These are phyloP conservation scores for Tolypocladium guangdongense DNA, from an alignment of 2,329 filamentous ascomycete species.

Conservation along the genomic window DNA sequence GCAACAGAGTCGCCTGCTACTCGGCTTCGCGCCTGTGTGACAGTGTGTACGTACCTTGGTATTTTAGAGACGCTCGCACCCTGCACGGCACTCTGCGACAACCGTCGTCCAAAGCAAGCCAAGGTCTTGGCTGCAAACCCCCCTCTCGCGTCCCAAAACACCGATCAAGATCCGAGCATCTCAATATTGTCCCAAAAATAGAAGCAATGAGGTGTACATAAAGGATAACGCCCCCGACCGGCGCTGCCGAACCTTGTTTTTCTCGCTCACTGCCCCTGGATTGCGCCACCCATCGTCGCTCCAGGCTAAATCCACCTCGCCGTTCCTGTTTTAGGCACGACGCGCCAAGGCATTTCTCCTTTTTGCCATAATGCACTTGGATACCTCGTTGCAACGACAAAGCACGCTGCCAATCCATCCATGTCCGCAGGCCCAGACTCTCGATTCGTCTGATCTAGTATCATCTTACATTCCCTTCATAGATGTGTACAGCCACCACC, in stretches of 20 bases:
- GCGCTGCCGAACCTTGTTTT: too few relatives aligned
- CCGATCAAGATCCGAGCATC: background rate
- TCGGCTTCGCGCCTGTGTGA: background rate
- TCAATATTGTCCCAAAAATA: background rate
- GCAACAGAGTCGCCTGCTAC: too few relatives aligned
- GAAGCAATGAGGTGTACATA: background rate
- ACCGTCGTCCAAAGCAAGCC: background rate
- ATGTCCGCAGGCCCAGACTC: too few relatives aligned
- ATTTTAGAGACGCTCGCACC: too few relatives aligned
- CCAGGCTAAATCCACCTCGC: background rate
- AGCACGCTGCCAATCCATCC: too few relatives aligned
- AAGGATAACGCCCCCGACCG: too few relatives aligned
- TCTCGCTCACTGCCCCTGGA: background rate
- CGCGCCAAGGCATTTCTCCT: too few relatives aligned
- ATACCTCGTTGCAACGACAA: too few relatives aligned
- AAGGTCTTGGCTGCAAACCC: background rate
- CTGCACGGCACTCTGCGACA: background rate
- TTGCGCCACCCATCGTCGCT: background rate
- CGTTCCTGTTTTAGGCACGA: background rate
- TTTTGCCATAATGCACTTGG: too few relatives aligned
- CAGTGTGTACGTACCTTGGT: background rate
- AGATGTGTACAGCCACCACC: background rate
- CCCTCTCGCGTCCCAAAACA: background rate
- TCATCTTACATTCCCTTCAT: background rate
- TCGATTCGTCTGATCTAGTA: background rate